These are phyloP conservation scores for Plasmodium billcollinsi DNA, from an alignment of 169 alveolate genomes.

Conservation along the genomic window DNA sequence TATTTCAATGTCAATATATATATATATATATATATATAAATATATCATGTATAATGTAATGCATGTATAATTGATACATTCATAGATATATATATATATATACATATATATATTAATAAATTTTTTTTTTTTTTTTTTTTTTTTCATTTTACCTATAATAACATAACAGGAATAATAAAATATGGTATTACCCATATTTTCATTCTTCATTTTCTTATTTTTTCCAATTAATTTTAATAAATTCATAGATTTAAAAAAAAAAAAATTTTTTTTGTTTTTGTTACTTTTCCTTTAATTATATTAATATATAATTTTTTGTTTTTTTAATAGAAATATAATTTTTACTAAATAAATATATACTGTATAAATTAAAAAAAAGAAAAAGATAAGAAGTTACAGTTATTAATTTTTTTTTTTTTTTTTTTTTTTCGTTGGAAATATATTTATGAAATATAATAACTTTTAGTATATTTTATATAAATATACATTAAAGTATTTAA, in stretches of 20 bases:
- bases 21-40: constrained; percentile 1
- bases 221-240: constrained; percentile 50
- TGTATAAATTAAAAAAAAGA: too few relatives aligned
- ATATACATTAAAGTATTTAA: background rate
- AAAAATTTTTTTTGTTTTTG: background rate
- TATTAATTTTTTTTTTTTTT: too few relatives aligned
- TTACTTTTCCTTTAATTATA: background rate
- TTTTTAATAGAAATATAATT: too few relatives aligned
- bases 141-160: constrained; percentile 43
- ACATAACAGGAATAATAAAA: constrained; percentile 37
- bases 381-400: too few relatives aligned
- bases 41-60: background rate
- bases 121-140: too few relatives aligned
- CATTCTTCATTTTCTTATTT: constrained; percentile 54
- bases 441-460: too few relatives aligned
- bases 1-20: background rate
- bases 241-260: constrained; percentile 34
- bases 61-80: too few relatives aligned
- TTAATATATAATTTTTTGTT: background rate
- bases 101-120: background rate
- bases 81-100: background rate
- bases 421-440: too few relatives aligned
- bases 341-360: too few relatives aligned
- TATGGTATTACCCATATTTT: constrained; percentile 27
- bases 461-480: background rate